Evolutionary conservation across 208 protist species (phyloP).

Genomic region (Tetramitus jugosus): DNA sequence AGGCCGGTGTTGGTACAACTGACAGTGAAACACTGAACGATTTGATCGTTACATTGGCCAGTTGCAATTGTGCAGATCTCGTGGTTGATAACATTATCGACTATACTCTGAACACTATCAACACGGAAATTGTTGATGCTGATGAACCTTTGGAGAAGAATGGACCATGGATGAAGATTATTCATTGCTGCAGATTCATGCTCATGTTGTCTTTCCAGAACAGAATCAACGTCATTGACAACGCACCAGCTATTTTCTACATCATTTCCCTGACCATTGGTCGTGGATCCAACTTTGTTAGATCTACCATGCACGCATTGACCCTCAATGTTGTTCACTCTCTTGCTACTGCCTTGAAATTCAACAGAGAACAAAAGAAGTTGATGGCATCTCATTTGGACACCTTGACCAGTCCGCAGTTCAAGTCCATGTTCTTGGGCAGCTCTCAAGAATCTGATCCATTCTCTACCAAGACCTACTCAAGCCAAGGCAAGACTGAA

Average conservation of each 20-base stretch:
- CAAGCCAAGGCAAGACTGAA: not conserved
- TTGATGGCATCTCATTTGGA: slow-evolving; percentile 8
- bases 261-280: not conserved
- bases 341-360: not conserved
- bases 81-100: not conserved
- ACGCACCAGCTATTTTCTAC: not conserved
- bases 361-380: not conserved
- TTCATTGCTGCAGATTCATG: not conserved
- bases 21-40: slow-evolving; percentile 7
- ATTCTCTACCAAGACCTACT: not conserved
- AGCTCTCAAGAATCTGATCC: not conserved
- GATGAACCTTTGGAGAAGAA: not conserved
- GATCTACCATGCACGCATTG: not conserved
- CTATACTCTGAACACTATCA: not conserved
- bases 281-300: not conserved
- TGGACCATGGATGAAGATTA: slow-evolving; percentile 2
- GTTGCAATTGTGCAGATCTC: not conserved
- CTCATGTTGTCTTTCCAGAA: slow-evolving; percentile 19
- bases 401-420: not conserved
- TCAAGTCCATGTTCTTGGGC: slow-evolving; percentile 5
- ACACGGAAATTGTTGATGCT: not conserved
- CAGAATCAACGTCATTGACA: not conserved
- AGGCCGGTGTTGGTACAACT: not conserved
- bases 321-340: slow-evolving; percentile 17
- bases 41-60: slow-evolving; percentile 3